Evolutionary conservation across 148 eudicot species (phyloP).

Genomic region (Fagopyrum homotropicum): DNA sequence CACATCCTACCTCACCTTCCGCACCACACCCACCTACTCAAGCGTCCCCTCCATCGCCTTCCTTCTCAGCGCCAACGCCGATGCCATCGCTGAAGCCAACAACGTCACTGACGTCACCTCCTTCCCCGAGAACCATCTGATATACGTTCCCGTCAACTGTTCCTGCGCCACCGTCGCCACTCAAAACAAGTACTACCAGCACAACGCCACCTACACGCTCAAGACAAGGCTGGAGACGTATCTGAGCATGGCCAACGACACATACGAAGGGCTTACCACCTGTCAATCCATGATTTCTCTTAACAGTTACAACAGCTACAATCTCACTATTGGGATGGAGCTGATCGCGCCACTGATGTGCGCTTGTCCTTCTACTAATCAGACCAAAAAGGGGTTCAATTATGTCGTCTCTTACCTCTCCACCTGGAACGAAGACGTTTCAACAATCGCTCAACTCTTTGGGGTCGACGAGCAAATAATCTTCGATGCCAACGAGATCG

Average conservation of each 20-base stretch:
- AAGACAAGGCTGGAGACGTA: constrained; percentile 33
- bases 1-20: constrained; percentile 59
- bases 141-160: constrained; percentile 51
- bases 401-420: constrained; percentile 44
- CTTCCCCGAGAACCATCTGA: constrained; percentile 26
- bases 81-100: constrained; percentile 33
- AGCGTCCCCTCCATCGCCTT: constrained; percentile 36
- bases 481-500: constrained; percentile 47
- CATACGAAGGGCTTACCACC: constrained; percentile 52
- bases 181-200: constrained; percentile 34
- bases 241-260: constrained; percentile 38
- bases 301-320: constrained; percentile 19
- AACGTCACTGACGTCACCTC: constrained; percentile 29
- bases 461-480: constrained; percentile 27
- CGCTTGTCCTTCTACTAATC: constrained; percentile 60
- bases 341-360: constrained; percentile 54
- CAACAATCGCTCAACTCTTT: constrained; percentile 31
- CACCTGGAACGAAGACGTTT: constrained; percentile 24
- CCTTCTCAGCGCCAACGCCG: constrained; percentile 37
- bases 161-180: constrained; percentile 23
- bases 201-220: constrained; percentile 40
- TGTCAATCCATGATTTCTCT: constrained; percentile 52
- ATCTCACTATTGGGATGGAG: constrained; percentile 10
- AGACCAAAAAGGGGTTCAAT: constrained; percentile 29
- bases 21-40: constrained; percentile 38